Base-by-base conservation (phyloP, 441 rosid species). In the Brassica balearica region DNA sequence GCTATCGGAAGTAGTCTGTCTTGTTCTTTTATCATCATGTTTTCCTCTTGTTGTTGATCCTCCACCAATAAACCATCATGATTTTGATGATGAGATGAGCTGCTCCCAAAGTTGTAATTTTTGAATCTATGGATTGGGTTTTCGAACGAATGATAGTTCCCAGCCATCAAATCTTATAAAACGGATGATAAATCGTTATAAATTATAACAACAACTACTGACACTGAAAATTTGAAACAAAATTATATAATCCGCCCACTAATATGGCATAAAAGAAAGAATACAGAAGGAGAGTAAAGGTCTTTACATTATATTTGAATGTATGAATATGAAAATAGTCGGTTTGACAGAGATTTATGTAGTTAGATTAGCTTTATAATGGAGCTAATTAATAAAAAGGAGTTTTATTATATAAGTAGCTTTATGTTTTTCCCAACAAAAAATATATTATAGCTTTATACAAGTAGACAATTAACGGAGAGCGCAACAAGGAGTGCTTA, bases 1-100 rank as follows among this genome's bases (percentile, higher is more conserved):
- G 97, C 97, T 74, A 92, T 90, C 0, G 97, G 97, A 65, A 93
- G 92, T 79, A 93, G 70, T 27, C 85, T 88, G 70, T 93, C 97
- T 78, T 91, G 96, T 79, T 89, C 94, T 82, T 87, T 87, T 10
- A 86, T 53, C 69, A 77, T 71, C 73, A 75, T 67, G 67, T 19
- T 66, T 17, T 75, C 83, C 19, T 80, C 14, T 46, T 75, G 25
- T 11, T 23, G 53, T 67, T 34, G 53, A 51, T 70, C 79, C 8
- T 82, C 92, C 27, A 79, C 78, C 51, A 72, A 61, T 6, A 83
- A 70, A 1, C 69, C 78, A 65, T 55, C 60, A 53, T 67, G 17
- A 46, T 46, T 46, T 46, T 46, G 53, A 14, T 79, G 72, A 29
- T 86, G 77, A 86, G 32, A 71, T 36, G 82, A 79, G 64, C 79